Base-by-base conservation (phyloP, 2,329 filamentous ascomycete genomes). In the Fusarium cyanostomum region DNA sequence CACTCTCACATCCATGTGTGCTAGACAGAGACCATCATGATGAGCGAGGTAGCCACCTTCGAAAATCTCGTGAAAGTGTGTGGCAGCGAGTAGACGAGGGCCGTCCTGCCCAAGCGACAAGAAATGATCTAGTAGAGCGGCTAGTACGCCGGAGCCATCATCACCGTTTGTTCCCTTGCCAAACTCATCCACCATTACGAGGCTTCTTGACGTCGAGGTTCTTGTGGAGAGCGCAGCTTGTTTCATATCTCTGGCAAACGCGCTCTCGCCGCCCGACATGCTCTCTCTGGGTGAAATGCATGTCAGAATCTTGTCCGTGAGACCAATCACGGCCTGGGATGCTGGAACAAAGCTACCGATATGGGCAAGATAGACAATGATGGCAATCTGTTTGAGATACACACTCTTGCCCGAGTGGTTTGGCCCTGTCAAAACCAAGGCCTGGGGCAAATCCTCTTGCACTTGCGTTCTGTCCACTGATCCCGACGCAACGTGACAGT, bases 351-450 rank as follows among this genome's bases (percentile, higher is more conserved):
- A 98, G 73, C 92, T 94, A 48, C 95, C 95, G 50, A 97, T 86
- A 72, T 99, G 95, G 1, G 95, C 92, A 75, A 99, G 84, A 72
- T 95, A 97, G 12, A 96, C 89, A 56, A 97, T 95, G 45, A 97
- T 80, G 5, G 94, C 95, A 28, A 92, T 86, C 74, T 99, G 94
- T 75, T 96, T 99, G 72, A 98, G 83, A 75, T 97, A 98, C 0
- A 98, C 87, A 68, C 93, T 98, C 76, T 99, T 99, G 0, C 95
- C 95, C 0, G 95, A 98, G 74, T 95, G 96, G 69, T 99, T 99
- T 5, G 95, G 94, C 0, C 95, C 95, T 0, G 95, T 98, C 69
- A 99, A 77, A 7, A 97, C 79, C 11, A 97, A 74, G 78, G 92
- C 89, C 64, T 85, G 92, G 11, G 66, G 61, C 3, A 46, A 37